phyloP scores from a whole-genome alignment of 108 stramenopile species.

The Fistulifera pelliculosa region DNA sequence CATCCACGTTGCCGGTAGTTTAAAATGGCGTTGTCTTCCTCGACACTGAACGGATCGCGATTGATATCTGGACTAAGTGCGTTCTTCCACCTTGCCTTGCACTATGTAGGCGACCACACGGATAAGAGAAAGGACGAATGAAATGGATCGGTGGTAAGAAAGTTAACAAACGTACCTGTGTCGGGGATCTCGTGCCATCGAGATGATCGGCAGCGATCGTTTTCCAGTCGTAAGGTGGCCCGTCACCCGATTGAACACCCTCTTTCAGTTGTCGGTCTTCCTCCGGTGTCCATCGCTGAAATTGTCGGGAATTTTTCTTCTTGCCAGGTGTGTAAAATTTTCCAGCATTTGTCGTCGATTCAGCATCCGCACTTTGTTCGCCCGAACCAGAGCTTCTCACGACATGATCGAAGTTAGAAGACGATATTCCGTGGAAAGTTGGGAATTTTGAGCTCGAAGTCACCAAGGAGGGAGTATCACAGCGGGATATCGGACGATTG shows the following conservation, averaged over 20 bases:
- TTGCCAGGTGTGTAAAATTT: neutral
- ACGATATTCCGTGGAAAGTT: no score
- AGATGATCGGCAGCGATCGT: constrained; percentile 22
- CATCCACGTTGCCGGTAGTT: constrained; percentile 24
- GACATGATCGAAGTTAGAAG: no score
- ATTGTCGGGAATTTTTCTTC: neutral
- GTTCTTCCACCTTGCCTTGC: constrained; percentile 88
- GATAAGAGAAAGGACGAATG: neutral
- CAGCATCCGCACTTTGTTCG: no score
- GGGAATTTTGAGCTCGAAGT: no score
- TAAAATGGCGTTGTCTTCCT: constrained; percentile 69
- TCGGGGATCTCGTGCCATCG: neutral
- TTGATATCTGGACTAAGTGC: constrained; percentile 78
- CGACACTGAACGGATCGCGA: constrained; percentile 69
- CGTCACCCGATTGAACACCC: constrained; percentile 9
- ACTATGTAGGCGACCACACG: constrained; percentile 62
- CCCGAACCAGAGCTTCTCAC: no score
- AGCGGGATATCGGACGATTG: no score
- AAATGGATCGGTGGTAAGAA: no score
- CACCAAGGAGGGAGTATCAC: no score
- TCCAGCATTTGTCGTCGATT: no score
- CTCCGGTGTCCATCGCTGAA: constrained; percentile 20
- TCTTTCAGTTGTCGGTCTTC: constrained; percentile 24
- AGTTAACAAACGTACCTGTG: neutral
- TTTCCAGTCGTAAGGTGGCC: constrained; percentile 9